Evolutionary conservation across 345 rosid species (phyloP).

Genomic region (Nephelium lappaceum): DNA sequence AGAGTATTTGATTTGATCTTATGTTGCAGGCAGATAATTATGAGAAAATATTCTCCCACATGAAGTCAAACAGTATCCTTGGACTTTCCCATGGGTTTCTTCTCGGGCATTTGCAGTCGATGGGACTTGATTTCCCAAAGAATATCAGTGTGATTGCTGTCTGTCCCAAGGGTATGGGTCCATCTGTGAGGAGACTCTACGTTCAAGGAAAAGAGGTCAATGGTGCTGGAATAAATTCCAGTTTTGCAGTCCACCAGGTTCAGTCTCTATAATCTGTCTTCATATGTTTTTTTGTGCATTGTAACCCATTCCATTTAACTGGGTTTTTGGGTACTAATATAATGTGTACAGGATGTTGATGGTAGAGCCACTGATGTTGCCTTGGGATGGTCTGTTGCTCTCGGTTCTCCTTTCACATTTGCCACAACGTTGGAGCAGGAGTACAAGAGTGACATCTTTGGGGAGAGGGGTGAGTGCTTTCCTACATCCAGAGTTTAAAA

Average conservation of each 20-base stretch:
- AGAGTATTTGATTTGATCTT: slow-evolving; percentile 7
- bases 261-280: not conserved
- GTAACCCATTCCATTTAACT: not conserved
- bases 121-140: slow-evolving; percentile 78
- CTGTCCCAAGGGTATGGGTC: slow-evolving; percentile 92
- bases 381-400: slow-evolving; percentile 91
- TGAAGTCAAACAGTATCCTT: slow-evolving; percentile 95
- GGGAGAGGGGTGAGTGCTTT: slow-evolving; percentile 73
- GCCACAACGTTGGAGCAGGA: slow-evolving; percentile 90
- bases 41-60: slow-evolving; percentile 77
- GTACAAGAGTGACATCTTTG: slow-evolving; percentile 95
- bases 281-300: not conserved
- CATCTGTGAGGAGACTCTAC: slow-evolving; percentile 87
- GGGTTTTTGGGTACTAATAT: not conserved
- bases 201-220: slow-evolving; percentile 90
- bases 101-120: slow-evolving; percentile 79
- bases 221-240: slow-evolving; percentile 93
- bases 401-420: slow-evolving; percentile 91
- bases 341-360: slow-evolving; percentile 70
- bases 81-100: slow-evolving; percentile 96
- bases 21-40: slow-evolving; percentile 78
- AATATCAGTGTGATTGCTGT: slow-evolving; percentile 82
- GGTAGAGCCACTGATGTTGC: slow-evolving; percentile 91
- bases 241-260: slow-evolving; percentile 92
- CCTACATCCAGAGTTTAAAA: not conserved